A percentile compares a stretch with the other conserved stretches of the same genome.
Conservation (phyloP, 441 rosid genomes). For the Bruguiera hainesii region DNA sequence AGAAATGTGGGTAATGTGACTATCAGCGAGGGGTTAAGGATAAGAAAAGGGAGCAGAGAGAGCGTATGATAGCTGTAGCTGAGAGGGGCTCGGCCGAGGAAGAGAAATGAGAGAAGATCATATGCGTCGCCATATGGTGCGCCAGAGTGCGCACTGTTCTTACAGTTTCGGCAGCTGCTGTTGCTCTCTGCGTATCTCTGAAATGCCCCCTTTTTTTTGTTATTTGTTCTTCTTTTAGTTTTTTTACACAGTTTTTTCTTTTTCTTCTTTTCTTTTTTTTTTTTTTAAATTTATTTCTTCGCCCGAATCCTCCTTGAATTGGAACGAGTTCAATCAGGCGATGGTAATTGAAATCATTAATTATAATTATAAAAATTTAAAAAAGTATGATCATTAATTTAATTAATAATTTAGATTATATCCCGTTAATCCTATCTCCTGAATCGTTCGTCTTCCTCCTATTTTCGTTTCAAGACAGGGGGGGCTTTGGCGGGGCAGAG, state of each 20-base stretch:
- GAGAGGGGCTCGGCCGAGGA: conserved; percentile 4
- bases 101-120: background rate
- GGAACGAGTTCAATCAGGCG: conserved; percentile 8
- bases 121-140: background rate
- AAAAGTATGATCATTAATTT: too few relatives aligned
- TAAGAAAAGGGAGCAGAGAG: conserved; percentile 1
- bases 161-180: too few relatives aligned
- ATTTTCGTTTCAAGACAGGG: conserved; percentile 17
- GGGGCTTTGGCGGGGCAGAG: conserved; percentile 16
- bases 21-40: background rate
- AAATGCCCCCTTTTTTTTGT: too few relatives aligned
- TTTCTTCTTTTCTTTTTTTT: background rate
- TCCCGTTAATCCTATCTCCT: too few relatives aligned
- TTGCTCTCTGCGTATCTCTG: too few relatives aligned
- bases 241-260: background rate
- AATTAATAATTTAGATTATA: too few relatives aligned
- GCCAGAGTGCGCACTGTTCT: conserved; percentile 9
- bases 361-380: too few relatives aligned
- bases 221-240: background rate
- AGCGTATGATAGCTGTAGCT: conserved; percentile 9
- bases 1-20: background rate
- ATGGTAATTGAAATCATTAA: too few relatives aligned
- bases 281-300: background rate
- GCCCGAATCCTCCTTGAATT: conserved; percentile 4
- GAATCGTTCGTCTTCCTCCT: too few relatives aligned